Conservation (phyloP, 108 stramenopile species). For the Fragilaria crotonensis region DNA sequence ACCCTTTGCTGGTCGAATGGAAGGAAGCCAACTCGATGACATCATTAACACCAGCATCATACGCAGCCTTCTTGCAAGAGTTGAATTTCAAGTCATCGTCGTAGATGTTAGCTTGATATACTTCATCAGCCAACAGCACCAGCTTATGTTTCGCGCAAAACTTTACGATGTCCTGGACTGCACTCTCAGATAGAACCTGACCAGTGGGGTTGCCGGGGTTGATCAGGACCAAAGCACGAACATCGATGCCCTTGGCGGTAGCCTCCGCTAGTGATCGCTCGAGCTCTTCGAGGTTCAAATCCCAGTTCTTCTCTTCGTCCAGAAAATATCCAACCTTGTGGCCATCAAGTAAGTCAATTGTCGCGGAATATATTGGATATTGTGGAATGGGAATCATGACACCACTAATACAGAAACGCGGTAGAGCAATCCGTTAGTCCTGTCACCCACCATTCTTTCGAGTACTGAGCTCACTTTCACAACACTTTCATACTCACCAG, state of each 20-base stretch:
- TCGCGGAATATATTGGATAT: slow-evolving; percentile 94
- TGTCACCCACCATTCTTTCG: too few relatives aligned
- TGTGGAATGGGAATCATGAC: slow-evolving; percentile 96
- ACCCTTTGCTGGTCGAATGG: slow-evolving; percentile 91
- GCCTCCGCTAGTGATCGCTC: slow-evolving; percentile 60
- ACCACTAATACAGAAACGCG: too few relatives aligned
- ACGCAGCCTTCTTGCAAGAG: slow-evolving; percentile 77
- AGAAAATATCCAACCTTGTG: slow-evolving; percentile 86
- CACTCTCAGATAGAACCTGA: slow-evolving; percentile 63
- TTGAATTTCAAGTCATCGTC: slow-evolving; percentile 52
- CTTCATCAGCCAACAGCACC: slow-evolving; percentile 93
- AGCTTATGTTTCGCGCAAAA: slow-evolving; percentile 83
- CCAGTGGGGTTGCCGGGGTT: slow-evolving; percentile 98
- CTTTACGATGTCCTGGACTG: slow-evolving; percentile 70
- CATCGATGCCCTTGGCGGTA: slow-evolving; percentile 42
- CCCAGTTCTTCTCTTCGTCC: slow-evolving; percentile 82
- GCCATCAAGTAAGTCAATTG: slow-evolving; percentile 79
- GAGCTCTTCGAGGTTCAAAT: slow-evolving; percentile 66
- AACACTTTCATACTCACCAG: slow-evolving; percentile 21
- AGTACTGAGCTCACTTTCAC: too few relatives aligned
- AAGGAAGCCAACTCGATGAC: slow-evolving; percentile 88
- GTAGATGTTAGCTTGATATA: slow-evolving; percentile 96
- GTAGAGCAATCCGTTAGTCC: too few relatives aligned
- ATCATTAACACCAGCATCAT: slow-evolving; percentile 43
- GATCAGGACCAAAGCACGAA: slow-evolving; percentile 88